Evolutionary conservation across 2,329 filamentous ascomycete species (phyloP).

Genomic region (Septoria linicola): DNA sequence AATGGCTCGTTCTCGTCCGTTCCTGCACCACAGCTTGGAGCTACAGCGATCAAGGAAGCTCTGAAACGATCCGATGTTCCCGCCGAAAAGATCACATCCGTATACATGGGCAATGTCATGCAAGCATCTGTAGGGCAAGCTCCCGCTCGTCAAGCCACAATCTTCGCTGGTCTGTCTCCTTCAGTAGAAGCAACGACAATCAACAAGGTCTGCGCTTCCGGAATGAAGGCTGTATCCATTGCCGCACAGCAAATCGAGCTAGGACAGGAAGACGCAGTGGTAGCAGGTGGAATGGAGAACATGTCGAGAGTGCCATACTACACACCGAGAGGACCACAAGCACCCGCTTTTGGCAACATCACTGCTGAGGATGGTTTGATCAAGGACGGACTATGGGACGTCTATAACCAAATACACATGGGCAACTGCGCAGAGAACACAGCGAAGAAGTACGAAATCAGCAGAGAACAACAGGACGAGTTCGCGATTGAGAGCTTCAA

Average conservation of each 20-base stretch:
- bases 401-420: constrained; percentile 98
- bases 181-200: constrained; percentile 85
- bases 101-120: constrained; percentile 97
- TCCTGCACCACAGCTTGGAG: constrained; percentile 82
- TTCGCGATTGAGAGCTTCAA: constrained; percentile 89
- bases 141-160: constrained; percentile 83
- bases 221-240: constrained; percentile 85
- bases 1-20: constrained; percentile 86
- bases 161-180: constrained; percentile 82
- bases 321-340: constrained; percentile 72
- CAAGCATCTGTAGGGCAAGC: constrained; percentile 82
- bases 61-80: constrained; percentile 83
- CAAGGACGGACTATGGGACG: constrained; percentile 92
- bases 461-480: constrained; percentile 82
- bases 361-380: constrained; percentile 89
- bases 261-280: constrained; percentile 79
- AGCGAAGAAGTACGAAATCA: constrained; percentile 79
- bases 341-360: constrained; percentile 83
- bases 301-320: constrained; percentile 96
- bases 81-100: constrained; percentile 75
- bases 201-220: constrained; percentile 97
- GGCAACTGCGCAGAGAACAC: constrained; percentile 94
- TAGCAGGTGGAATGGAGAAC: constrained; percentile 97
- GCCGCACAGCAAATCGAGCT: constrained; percentile 95
- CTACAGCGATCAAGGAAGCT: constrained; percentile 87